Conservation (phyloP, 2,329 filamentous ascomycete species). For the Pseudogymnoascus sp. region DNA sequence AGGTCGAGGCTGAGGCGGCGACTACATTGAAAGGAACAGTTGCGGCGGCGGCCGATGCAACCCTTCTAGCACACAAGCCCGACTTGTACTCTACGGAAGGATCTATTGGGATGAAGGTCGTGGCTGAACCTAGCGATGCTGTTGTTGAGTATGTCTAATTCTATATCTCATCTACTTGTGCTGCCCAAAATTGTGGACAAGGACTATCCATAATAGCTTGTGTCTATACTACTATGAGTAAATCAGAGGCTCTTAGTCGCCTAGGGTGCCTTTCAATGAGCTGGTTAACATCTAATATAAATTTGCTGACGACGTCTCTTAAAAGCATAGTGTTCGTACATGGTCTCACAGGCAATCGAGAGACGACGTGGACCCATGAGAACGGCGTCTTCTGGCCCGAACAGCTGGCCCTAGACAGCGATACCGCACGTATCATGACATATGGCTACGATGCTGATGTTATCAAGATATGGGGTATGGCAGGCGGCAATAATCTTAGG, state of each 20-base stretch:
- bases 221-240: background rate
- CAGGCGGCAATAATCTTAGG: slow-evolving; percentile 11
- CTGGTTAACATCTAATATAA: background rate
- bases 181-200: background rate
- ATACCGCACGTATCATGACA: slow-evolving; percentile 1
- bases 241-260: background rate
- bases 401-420: slow-evolving; percentile 11
- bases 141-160: slow-evolving; percentile 10
- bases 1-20: background rate
- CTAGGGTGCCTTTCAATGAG: background rate
- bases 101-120: slow-evolving; percentile 11
- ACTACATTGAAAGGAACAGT: background rate
- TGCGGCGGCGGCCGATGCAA: background rate
- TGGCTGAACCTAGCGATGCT: slow-evolving; percentile 10
- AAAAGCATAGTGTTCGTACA: slow-evolving; percentile 33
- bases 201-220: background rate
- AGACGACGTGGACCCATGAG: slow-evolving; percentile 30
- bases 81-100: slow-evolving; percentile 12
- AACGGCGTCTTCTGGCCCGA: slow-evolving; percentile 14
- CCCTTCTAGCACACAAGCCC: background rate
- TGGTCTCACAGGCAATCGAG: slow-evolving; percentile 33
- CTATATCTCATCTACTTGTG: background rate
- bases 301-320: background rate
- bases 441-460: slow-evolving; percentile 2
- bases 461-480: slow-evolving; percentile 12